These are phyloP conservation scores for Toxicodendron radicans DNA, from an alignment of 345 rosid species.

Conservation along the genomic window DNA sequence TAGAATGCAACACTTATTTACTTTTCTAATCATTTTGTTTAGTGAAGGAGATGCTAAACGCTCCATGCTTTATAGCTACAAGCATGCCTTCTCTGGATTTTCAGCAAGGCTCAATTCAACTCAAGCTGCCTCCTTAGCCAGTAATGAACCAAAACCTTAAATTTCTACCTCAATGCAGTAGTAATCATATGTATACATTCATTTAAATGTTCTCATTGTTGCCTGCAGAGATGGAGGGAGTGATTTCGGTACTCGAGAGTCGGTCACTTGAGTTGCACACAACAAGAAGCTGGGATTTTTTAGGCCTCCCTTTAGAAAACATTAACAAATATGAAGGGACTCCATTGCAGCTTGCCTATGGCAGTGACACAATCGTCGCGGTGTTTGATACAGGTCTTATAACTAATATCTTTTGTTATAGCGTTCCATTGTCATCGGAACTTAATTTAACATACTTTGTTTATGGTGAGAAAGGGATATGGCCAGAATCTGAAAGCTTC, in stretches of 20 bases:
- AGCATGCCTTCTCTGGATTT: slow-evolving; percentile 60
- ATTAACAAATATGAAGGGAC: not conserved
- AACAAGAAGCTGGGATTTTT: slow-evolving; percentile 78
- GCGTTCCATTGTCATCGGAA: not conserved
- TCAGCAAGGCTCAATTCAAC: slow-evolving; percentile 51
- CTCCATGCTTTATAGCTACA: slow-evolving; percentile 67
- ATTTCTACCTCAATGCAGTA: too few species aligned
- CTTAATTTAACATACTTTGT: not conserved
- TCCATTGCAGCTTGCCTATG: slow-evolving; percentile 44
- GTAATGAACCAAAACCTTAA: slow-evolving; percentile 26
- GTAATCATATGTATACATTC: too few species aligned
- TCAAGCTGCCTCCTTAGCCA: slow-evolving; percentile 52
- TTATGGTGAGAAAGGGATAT: slow-evolving; percentile 44
- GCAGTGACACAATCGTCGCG: slow-evolving; percentile 47
- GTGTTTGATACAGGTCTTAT: slow-evolving; percentile 49
- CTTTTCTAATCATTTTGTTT: slow-evolving; percentile 6
- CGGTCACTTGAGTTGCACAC: slow-evolving; percentile 51
- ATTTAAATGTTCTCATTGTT: not conserved
- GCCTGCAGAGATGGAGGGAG: slow-evolving; percentile 46
- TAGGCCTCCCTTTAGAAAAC: slow-evolving; percentile 47
- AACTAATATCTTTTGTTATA: not conserved
- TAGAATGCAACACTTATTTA: not conserved
- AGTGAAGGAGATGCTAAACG: slow-evolving; percentile 58
- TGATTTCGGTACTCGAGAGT: slow-evolving; percentile 55
- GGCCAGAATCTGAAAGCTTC: slow-evolving; percentile 79